phyloP scores from a whole-genome alignment of 306 rosid genomes.

The apple (Malus domestica) region ASM211411v1 NC_041805.1:29561501-29562000 shows the following conservation, averaged over 20 bases:
- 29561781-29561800: background rate
- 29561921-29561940: background rate
- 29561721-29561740: background rate
- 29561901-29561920: no score
- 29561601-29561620: background rate
- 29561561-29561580: background rate
- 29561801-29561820: background rate
- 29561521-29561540: background rate
- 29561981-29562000: no score
- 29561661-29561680: background rate
- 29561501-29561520: background rate
- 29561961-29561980: no score
- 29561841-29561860: background rate
- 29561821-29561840: background rate
- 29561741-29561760: background rate
- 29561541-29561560: background rate
- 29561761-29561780: background rate
- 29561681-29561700: no score
- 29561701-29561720: background rate
- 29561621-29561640: background rate
- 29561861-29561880: background rate
- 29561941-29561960: no score
- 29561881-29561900: no score
- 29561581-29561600: background rate
- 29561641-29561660: background rate